Base-by-base conservation (phyloP, 371 early-diverging fungal genomes). In the Mortierella sp. region DNA sequence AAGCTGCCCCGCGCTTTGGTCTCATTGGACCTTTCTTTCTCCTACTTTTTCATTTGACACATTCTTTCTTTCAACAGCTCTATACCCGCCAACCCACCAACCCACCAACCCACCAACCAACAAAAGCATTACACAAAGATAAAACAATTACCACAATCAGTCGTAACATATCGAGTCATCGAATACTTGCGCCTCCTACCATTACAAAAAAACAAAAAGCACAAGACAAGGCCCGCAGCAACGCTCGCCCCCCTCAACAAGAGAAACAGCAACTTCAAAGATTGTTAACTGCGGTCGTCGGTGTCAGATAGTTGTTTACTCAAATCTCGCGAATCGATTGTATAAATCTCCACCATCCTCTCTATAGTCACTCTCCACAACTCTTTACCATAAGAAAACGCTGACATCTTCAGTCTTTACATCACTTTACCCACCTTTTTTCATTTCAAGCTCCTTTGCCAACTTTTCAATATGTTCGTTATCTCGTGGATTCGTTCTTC, bases 401-500 rank as follows among this genome's bases (percentile, higher is more conserved):
- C 30, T 30, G 30, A 30, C 30, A 30, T 30, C 14, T 20, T 47
- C 49, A 47, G 9, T 5, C 43, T 40, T 54, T 49, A 24, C 66
- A 43, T 51, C 58, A 16, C 43, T 35, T 10, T 39, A 39, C 14
- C 43, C 43, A 5, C 49, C 35, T 35, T 32, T n/a, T 47, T 52
- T 5, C 32, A 18, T 40, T 40, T 40, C 5, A 1, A 40, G 5
- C 5, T 14, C 43, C 14, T 9, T 6, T 11, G 5, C 43, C 43
- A 18, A 18, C 49, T 47, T 20, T 11, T 14, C 47, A 75, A 47
- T 62, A 68, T 78, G 78, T 78, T 78, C 45, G 62, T 73, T 54
- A 70, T 78, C 54, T 78, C 78, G 3, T 78, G 78, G 78, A 78
- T 78, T 63, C 78, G 78, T 35, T 68, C 73, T 28, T 73, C 78